phyloP scores from a whole-genome alignment of 768 basidiomycete genomes.

The Pisolithus tinctorius region DNA sequence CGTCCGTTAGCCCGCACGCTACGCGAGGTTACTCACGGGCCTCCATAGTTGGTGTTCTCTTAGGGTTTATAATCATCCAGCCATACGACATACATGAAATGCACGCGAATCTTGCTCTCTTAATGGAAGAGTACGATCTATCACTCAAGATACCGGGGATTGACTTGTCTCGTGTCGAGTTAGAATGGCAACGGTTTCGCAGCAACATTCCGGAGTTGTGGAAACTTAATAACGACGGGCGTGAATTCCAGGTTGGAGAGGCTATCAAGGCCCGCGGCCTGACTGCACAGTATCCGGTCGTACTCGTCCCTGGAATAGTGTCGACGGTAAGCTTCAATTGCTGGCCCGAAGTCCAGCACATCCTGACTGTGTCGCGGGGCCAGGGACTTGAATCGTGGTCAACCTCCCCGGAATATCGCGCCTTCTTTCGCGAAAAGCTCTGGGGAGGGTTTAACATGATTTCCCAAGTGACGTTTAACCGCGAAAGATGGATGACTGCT shows the following conservation, averaged over 20 bases:
- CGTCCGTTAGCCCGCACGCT: background rate
- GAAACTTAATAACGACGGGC: constrained; percentile 74
- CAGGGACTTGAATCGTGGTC: constrained; percentile 92
- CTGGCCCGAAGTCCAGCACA: background rate
- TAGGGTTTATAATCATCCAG: constrained; percentile 62
- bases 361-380: background rate
- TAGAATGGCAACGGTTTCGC: constrained; percentile 63
- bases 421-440: constrained; percentile 88
- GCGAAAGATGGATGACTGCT: constrained; percentile 83
- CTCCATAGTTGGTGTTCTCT: constrained; percentile 51
- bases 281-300: constrained; percentile 66
- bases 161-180: constrained; percentile 61
- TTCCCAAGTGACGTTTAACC: constrained; percentile 75
- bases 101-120: constrained; percentile 56
- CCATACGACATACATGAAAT: constrained; percentile 62
- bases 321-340: constrained; percentile 55
- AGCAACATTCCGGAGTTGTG: constrained; percentile 72
- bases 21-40: constrained; percentile 2
- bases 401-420: constrained; percentile 73
- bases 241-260: constrained; percentile 77
- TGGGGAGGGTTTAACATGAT: constrained; percentile 82
- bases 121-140: constrained; percentile 68
- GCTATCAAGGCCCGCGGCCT: constrained; percentile 57
- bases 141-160: constrained; percentile 55
- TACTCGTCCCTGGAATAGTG: constrained; percentile 86